Percentiles rank a stretch among this genome's conserved stretches.
Evolutionary conservation across 768 basidiomycete genomes (phyloP).

Genomic region (Lactarius psammicola): DNA sequence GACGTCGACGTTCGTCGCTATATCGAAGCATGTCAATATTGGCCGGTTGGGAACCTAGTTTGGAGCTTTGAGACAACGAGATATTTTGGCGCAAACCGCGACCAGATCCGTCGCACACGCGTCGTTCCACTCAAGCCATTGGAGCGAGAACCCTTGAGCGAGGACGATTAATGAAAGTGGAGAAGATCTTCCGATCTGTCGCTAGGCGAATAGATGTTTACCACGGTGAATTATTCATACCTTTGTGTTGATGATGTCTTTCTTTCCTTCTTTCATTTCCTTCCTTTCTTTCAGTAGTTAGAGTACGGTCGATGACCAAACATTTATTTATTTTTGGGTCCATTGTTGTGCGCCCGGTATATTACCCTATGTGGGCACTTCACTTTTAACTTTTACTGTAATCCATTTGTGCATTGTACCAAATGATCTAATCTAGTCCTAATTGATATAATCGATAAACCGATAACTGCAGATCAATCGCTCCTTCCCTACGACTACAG

Average conservation of each 20-base stretch:
- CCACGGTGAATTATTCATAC: neutral
- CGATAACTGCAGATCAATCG: neutral
- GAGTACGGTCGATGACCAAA: neutral
- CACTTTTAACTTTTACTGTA: too few species aligned
- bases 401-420: too few species aligned
- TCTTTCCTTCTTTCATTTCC: neutral
- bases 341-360: too few species aligned
- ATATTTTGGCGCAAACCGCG: conserved; percentile 59
- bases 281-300: neutral
- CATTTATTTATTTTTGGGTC: too few species aligned
- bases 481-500: conserved; percentile 34
- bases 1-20: conserved; percentile 53
- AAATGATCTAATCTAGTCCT: neutral
- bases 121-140: conserved; percentile 27
- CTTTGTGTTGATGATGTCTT: neutral
- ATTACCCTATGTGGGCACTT: too few species aligned
- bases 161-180: conserved; percentile 14
- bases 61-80: conserved; percentile 71
- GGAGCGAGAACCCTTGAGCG: conserved; percentile 26
- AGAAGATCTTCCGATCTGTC: neutral
- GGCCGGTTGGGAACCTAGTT: conserved; percentile 61
- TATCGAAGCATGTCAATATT: conserved; percentile 54
- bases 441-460: conserved; percentile 1
- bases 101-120: conserved; percentile 43
- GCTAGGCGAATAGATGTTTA: neutral